Evolutionary conservation across 768 basidiomycete genomes (phyloP), one percentile per base, ranked within the genome.

Genomic region (Tubosaeta brunneosetosa): DNA sequence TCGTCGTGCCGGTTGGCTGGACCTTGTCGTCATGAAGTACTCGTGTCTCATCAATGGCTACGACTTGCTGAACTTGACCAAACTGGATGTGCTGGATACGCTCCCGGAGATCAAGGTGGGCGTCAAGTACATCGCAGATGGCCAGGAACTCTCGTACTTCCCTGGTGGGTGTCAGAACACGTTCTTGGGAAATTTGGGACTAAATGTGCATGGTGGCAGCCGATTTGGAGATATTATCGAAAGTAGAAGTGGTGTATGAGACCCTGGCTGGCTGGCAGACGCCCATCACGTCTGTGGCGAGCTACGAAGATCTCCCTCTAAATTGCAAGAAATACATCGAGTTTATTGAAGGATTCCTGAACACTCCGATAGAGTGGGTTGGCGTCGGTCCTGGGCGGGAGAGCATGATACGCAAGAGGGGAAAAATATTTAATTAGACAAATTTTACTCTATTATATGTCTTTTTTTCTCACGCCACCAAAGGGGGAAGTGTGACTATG

Each of bases 31-130:
- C 38, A 80, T 99, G 77, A 86, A 84, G 68, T 86, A 97, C 71
- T 98, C 95, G 7, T 83, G 77, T 65, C 72, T 91, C 56, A 91
- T 99, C 79, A 99, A 99, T 69, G 97, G 97, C 33, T 99, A 98
- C 70, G 92, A 95, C 63, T 67, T 72, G 43, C 75, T 98, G 56
- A 99, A 99, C 72, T 78, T 99, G 59, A 99, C 97, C 45, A 99
- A 99, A 69, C 83, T 99, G 44, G 97, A 99, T 62, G 77, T 99
- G 14, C 78, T 99, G 45, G 94, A 97, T 62, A 73, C 77, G 26
- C 77, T 99, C 19, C 67, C 79, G 0, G 90, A 94, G 73, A 89
- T 99, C 75, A 89, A 94, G 71, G 78, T 99, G 19, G 95, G 78
- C 3, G 79, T 90, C 51, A 84, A 81, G 64, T 98, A 99, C 71